Conservation (phyloP, 345 rosid genomes). For the Pistacia atlantica region DNA sequence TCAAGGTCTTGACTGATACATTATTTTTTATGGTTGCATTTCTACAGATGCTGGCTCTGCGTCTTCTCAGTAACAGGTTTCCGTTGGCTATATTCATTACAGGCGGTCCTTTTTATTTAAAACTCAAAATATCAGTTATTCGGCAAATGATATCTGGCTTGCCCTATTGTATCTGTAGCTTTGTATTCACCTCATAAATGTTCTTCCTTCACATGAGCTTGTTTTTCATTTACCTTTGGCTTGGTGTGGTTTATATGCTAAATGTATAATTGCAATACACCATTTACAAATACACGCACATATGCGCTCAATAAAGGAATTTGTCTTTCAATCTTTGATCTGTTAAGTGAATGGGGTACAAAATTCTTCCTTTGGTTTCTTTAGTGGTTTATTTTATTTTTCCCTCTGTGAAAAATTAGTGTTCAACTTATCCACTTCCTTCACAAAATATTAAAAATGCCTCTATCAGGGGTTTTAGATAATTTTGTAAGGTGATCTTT, state of each 20-base stretch:
- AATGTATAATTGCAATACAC: background rate
- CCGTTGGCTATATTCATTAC: no score
- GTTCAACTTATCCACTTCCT: no score
- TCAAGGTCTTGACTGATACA: background rate
- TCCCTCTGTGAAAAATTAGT: no score
- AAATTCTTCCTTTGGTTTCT: no score
- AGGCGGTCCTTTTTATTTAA: no score
- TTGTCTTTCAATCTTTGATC: background rate
- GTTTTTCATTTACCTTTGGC: background rate
- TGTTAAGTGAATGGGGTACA: no score
- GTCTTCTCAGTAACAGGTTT: background rate
- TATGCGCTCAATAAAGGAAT: background rate
- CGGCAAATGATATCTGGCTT: background rate
- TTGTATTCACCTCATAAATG: background rate
- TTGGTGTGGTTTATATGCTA: background rate
- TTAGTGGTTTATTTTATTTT: no score
- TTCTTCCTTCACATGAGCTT: background rate
- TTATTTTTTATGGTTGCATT: background rate
- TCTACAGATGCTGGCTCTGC: background rate
- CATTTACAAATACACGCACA: background rate
- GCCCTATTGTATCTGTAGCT: background rate
- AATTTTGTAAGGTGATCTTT: no score
- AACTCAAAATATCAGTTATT: background rate
- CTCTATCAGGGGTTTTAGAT: no score
- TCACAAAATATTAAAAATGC: no score